A percentile compares a stretch with the other conserved stretches of the same genome.
Evolutionary conservation across 2,329 filamentous ascomycete species (phyloP).

Genomic region (Trichoderma sp.): DNA sequence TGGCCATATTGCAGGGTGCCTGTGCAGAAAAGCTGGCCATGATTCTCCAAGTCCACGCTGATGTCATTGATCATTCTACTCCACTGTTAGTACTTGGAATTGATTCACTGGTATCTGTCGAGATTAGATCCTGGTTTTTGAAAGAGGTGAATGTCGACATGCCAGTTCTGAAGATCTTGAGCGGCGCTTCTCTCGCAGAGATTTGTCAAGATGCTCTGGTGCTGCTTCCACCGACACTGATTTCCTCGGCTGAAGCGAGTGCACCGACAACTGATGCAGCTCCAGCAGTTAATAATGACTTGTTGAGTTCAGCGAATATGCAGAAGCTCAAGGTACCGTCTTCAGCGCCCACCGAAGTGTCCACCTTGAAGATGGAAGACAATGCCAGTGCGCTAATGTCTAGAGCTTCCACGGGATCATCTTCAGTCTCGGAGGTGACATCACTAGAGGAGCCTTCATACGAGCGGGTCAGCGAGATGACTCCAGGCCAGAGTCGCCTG

Average conservation of each 20-base stretch:
- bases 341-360: background rate
- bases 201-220: background rate
- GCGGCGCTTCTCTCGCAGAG: background rate
- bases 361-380: background rate
- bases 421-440: background rate
- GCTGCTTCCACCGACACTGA: background rate
- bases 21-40: background rate
- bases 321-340: background rate
- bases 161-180: background rate
- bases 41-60: background rate
- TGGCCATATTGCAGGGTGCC: background rate
- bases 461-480: background rate
- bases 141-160: background rate
- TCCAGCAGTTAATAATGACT: background rate
- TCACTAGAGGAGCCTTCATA: background rate
- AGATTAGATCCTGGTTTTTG: background rate
- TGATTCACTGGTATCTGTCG: background rate
- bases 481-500: background rate
- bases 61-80: background rate
- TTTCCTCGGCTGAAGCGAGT: background rate
- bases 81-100: background rate
- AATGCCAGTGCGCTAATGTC: background rate
- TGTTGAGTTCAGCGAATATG: background rate
- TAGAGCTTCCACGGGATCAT: background rate
- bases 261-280: background rate